These are phyloP conservation scores for Gossypium aridum DNA, from an alignment of 441 rosid genomes.

Conservation along the genomic window DNA sequence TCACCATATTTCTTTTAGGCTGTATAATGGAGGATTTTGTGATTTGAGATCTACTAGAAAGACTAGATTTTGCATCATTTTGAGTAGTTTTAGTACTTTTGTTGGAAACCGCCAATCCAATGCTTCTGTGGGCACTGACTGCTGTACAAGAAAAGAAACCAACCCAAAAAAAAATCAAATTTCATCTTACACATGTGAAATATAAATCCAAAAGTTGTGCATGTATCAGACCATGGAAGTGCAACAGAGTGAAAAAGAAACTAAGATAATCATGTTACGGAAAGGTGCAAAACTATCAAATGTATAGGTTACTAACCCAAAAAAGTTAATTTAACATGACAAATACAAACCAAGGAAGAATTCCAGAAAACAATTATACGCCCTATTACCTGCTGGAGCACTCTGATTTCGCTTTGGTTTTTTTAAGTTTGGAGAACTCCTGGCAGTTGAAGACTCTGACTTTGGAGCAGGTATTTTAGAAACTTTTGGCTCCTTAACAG, in stretches of 20 bases:
- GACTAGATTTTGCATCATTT: slow-evolving; percentile 35
- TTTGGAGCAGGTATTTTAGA: slow-evolving; percentile 39
- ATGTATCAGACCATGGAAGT: neutral
- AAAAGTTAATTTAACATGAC: neutral
- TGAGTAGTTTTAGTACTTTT: slow-evolving; percentile 23
- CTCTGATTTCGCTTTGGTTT: slow-evolving; percentile 29
- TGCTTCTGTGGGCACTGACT: slow-evolving; percentile 38
- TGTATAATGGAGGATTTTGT: slow-evolving; percentile 42
- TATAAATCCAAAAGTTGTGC: neutral
- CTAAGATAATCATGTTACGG: neutral
- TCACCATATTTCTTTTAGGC: slow-evolving; percentile 57
- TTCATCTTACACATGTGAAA: slow-evolving; percentile 1
- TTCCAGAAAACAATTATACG: neutral
- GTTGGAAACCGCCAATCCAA: slow-evolving; percentile 30
- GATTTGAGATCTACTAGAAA: slow-evolving; percentile 29
- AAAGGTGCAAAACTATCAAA: neutral
- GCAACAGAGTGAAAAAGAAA: neutral
- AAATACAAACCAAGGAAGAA: neutral
- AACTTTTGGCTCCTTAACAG: slow-evolving; percentile 38
- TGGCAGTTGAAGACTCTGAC: slow-evolving; percentile 30
- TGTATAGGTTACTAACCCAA: neutral
- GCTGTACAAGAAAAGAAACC: slow-evolving; percentile 27
- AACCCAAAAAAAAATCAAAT: slow-evolving; percentile 8
- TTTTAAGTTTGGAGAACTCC: slow-evolving; percentile 28
- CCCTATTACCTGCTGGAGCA: slow-evolving; percentile 45